A percentile compares a stretch with the other conserved stretches of the same genome.
These are phyloP conservation scores for Exsudoporus floridanus DNA, from an alignment of 1,284 basidiomycete genomes.

Conservation along the genomic window DNA sequence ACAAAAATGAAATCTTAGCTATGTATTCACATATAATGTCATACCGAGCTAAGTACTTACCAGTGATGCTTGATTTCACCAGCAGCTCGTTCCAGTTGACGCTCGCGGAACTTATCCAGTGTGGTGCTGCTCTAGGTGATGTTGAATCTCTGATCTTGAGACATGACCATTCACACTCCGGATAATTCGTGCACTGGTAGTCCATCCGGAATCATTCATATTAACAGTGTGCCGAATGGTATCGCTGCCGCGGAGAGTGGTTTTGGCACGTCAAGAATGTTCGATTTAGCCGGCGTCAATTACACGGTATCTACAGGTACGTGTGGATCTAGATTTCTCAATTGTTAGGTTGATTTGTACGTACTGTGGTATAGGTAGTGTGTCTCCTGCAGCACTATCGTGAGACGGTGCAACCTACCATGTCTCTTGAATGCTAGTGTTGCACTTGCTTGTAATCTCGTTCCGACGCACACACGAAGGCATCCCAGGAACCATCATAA, in stretches of 20 bases:
- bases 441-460: conserved; percentile 7
- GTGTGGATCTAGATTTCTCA: not conserved
- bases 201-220: conserved; percentile 12
- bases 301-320: conserved; percentile 20
- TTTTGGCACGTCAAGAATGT: conserved; percentile 12
- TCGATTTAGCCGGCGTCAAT: conserved; percentile 20
- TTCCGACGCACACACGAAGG: conserved; percentile 5
- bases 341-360: not conserved
- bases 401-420: not conserved
- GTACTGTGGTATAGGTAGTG: conserved; percentile 8
- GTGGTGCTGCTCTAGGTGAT: conserved; percentile 6
- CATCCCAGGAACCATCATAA: not conserved
- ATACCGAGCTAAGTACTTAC: too few relatives aligned
- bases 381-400: conserved; percentile 11
- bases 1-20: too few relatives aligned
- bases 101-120: conserved; percentile 5
- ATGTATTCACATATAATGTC: too few relatives aligned
- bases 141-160: not conserved
- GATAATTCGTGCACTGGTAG: conserved; percentile 15
- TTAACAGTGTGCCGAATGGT: conserved; percentile 15
- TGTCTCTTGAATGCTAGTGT: conserved; percentile 1
- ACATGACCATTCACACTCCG: not conserved
- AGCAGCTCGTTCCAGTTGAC: conserved; percentile 6
- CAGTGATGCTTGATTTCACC: conserved; percentile 17
- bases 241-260: conserved; percentile 13